Evolutionary conservation across 768 basidiomycete species (phyloP).

Genomic region (Filobasidium floriforme): DNA sequence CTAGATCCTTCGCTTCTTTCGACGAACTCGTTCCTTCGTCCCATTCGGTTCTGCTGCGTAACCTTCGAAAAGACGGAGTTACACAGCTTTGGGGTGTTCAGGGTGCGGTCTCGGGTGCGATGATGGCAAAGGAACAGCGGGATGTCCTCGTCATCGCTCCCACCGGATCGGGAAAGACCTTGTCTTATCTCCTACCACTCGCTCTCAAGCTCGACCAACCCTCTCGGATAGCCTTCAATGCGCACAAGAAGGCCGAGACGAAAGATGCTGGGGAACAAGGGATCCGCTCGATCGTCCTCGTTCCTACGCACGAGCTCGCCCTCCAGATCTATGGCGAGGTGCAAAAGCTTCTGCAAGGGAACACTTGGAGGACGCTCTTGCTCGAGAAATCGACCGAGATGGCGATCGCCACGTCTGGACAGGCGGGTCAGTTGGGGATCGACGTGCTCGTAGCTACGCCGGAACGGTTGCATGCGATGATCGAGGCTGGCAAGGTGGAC

Average conservation of each 20-base stretch:
- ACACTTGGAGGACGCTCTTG: conserved; percentile 70
- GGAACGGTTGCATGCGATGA: conserved; percentile 70
- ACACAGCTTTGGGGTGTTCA: conserved; percentile 40
- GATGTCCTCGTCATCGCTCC: conserved; percentile 93
- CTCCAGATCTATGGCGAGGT: conserved; percentile 92
- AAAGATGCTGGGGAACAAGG: conserved; percentile 47
- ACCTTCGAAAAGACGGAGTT: conserved; percentile 28
- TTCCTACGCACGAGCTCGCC: conserved; percentile 91
- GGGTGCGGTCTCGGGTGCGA: conserved; percentile 32
- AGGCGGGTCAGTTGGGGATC: conserved; percentile 26
- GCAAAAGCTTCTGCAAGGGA: conserved; percentile 60
- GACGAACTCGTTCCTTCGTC: conserved; percentile 23
- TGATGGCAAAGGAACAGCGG: conserved; percentile 44
- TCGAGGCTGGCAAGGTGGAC: conserved; percentile 61
- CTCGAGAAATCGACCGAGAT: conserved; percentile 85
- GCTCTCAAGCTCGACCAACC: conserved; percentile 49
- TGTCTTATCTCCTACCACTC: conserved; percentile 80
- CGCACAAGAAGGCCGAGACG: conserved; percentile 5
- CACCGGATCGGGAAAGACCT: conserved; percentile 94
- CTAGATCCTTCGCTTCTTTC: conserved; percentile 34
- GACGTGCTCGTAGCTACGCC: conserved; percentile 92
- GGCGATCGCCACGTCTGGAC: conserved; percentile 49
- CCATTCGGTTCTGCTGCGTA: conserved; percentile 21
- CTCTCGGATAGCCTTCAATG: conserved; percentile 34
- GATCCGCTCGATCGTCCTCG: conserved; percentile 73